Conservation (phyloP, 345 rosid genomes). For the Crucihimalaya himalaica region DNA sequence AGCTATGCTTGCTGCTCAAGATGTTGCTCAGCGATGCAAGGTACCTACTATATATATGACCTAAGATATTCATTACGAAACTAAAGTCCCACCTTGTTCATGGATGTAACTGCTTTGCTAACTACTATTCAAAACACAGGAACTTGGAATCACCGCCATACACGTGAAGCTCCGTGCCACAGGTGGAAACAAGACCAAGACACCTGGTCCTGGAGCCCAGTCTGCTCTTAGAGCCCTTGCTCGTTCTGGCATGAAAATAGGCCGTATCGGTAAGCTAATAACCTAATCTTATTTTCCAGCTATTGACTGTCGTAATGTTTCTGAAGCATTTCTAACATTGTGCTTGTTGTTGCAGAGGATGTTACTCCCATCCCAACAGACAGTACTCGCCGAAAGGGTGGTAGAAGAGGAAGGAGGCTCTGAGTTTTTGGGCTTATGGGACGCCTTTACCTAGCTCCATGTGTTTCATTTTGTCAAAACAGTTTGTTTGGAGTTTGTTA, state of each 20-base stretch:
- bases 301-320: not conserved
- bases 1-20: slow-evolving; percentile 95
- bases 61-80: not conserved
- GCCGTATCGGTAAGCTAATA: slow-evolving; percentile 66
- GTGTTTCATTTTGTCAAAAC: slow-evolving; percentile 21
- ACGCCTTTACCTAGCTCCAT: not conserved
- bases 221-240: slow-evolving; percentile 93
- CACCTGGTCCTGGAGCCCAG: slow-evolving; percentile 92
- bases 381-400: slow-evolving; percentile 93
- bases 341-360: slow-evolving; percentile 60
- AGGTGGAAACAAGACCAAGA: slow-evolving; percentile 84
- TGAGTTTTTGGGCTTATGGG: slow-evolving; percentile 25
- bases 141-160: slow-evolving; percentile 78
- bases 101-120: not conserved
- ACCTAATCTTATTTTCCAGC: not conserved
- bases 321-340: not conserved
- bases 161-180: slow-evolving; percentile 89
- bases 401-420: slow-evolving; percentile 91
- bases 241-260: slow-evolving; percentile 93
- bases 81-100: not conserved
- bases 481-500: slow-evolving; percentile 12
- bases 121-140: slow-evolving; percentile 42
- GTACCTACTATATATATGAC: slow-evolving; percentile 27
- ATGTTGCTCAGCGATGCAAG: slow-evolving; percentile 86
- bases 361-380: slow-evolving; percentile 93